phyloP scores from a whole-genome alignment of 1,284 basidiomycete species.

The Peniophora sp. region DNA sequence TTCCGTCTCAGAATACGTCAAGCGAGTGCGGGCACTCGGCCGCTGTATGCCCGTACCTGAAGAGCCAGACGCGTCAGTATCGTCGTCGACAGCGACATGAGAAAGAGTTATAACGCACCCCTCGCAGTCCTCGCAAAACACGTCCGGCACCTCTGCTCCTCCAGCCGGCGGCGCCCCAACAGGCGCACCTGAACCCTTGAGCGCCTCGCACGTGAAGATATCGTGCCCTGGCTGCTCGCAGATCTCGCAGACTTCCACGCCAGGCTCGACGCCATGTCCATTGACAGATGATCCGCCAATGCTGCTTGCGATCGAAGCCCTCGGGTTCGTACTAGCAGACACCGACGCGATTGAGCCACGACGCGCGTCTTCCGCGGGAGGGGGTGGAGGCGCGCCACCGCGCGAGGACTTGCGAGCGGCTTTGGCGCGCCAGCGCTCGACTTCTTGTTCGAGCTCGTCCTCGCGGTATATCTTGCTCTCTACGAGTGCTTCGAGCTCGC shows the following conservation, averaged over 20 bases:
- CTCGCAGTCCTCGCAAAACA: constrained; percentile 74
- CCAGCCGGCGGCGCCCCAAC: constrained; percentile 1
- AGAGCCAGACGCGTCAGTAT: too few species aligned
- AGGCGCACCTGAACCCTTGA: constrained; percentile 30
- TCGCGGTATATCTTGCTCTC: constrained; percentile 85
- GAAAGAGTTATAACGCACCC: too few species aligned
- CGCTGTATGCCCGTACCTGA: constrained; percentile 56
- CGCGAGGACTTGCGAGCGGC: constrained; percentile 46
- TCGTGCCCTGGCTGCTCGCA: constrained; percentile 79
- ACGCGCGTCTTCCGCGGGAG: too few species aligned
- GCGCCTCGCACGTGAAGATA: constrained; percentile 69
- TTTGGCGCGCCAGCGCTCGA: constrained; percentile 48
- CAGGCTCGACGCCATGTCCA: constrained; percentile 9
- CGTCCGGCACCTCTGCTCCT: constrained; percentile 19
- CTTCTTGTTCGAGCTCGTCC: constrained; percentile 86
- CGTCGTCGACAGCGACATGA: too few species aligned
- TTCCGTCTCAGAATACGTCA: constrained; percentile 60
- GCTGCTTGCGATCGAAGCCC: constrained; percentile 7
- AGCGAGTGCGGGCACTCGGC: constrained; percentile 70
- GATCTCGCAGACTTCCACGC: constrained; percentile 63
- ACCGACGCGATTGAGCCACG: too few species aligned
- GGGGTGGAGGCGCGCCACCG: too few species aligned
- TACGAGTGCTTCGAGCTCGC: constrained; percentile 81
- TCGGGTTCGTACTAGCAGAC: constrained; percentile 35
- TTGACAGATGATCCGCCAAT: constrained; percentile 15